Percentiles rank a stretch among this genome's conserved stretches.
These are phyloP conservation scores for Alternaria rosae DNA, from an alignment of 2,329 filamentous ascomycete species.

Conservation along the genomic window DNA sequence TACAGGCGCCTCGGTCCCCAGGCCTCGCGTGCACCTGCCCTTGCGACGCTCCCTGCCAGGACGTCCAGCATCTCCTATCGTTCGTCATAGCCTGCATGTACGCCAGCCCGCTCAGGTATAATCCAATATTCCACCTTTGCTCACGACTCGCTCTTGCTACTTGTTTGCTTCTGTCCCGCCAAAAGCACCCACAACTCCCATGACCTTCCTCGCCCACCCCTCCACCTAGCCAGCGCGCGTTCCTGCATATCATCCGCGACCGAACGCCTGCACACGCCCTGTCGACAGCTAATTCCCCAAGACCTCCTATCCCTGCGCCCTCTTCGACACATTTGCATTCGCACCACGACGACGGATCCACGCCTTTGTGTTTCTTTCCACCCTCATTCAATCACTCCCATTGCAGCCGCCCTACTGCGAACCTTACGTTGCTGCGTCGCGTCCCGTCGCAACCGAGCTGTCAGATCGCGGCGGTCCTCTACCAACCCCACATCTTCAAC, in stretches of 20 bases:
- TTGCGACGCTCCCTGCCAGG: constrained; percentile 7
- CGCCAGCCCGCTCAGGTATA: constrained; percentile 23
- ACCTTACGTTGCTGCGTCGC: constrained; percentile 8
- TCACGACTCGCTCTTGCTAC: constrained; percentile 7
- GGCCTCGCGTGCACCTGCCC: constrained; percentile 22
- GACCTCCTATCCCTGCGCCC: not conserved
- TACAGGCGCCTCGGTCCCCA: constrained; percentile 10
- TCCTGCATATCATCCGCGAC: not conserved
- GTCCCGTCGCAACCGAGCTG: not conserved
- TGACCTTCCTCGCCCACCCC: not conserved
- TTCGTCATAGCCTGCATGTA: constrained; percentile 22
- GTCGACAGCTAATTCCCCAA: not conserved
- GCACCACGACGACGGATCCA: constrained; percentile 1
- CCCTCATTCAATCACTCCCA: constrained; percentile 5
- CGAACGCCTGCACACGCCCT: not conserved
- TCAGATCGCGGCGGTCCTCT: not conserved
- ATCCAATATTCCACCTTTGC: constrained; percentile 22
- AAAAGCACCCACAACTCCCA: not conserved
- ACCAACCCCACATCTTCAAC: not conserved
- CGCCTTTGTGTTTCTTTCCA: constrained; percentile 5
- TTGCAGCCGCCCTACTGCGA: not conserved
- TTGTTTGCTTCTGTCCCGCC: constrained; percentile 5
- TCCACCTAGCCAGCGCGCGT: not conserved
- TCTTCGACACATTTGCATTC: constrained; percentile 1
- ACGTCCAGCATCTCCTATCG: constrained; percentile 17